Base-by-base conservation (phyloP, 306 rosid species). In the Parietaria judaica region DNA sequence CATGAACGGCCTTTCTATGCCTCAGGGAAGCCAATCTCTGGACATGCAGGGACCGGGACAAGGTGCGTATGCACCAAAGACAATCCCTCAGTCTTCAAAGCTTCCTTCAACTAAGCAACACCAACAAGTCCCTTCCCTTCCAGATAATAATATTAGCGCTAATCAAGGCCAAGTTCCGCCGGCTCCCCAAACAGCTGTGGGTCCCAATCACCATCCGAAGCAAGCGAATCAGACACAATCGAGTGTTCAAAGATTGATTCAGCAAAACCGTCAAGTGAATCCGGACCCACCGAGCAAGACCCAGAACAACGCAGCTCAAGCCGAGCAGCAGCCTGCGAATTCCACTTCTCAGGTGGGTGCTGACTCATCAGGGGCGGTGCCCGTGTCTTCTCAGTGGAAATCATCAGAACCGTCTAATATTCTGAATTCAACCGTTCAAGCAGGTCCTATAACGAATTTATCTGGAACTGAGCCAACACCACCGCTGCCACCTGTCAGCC, bases 21-120 rank as follows among this genome's bases (percentile, higher is more conserved):
- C 95, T 64, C 72, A 87, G 36, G 95, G 84, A 76, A 87, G 81
- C 74, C 97, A 89, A 71, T 61, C 88, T 73, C 70, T 72, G n/a
- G 99, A 89, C 65, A 71, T 83, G 75, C 97, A 88, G 76, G 89
- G 94, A 54, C 96, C 75, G 31, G 89, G 94, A 58, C 97, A 88
- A 74, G 83, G 80, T 55, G 54, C 72, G 36, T 81, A 79, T 82
- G 68, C 79, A 17, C 66, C 99, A 7, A 94, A 94, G 79, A 70
- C 90, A 10, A 60, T 69, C 70, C 77, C 84, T 52, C 94, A 77
- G 61, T 70, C 95, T 55, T 58, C 96, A 63, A 94, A 58, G 65
- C 83, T 69, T 76, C 36, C 84, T 75, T 61, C 84, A 6, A 75
- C 80, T 4, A 88, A 86, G 83, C 94, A 84, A 76, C 77, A 64